Conservation (phyloP, 768 basidiomycete genomes). For the Mrakia frigida region DNA sequence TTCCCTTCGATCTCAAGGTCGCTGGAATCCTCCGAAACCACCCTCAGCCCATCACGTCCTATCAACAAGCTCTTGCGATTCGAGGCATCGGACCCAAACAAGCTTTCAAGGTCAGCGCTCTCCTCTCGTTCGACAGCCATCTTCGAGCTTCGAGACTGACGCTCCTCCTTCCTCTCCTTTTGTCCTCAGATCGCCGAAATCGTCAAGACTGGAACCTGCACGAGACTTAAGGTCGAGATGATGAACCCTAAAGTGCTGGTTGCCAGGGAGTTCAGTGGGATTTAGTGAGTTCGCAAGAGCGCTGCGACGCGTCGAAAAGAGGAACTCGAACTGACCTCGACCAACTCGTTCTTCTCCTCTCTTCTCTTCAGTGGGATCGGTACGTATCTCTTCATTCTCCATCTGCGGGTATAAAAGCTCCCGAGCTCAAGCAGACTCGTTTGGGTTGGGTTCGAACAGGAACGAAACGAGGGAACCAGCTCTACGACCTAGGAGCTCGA, state of each 20-base stretch:
- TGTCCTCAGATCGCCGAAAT: conserved; percentile 69
- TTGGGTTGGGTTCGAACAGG: conserved; percentile 41
- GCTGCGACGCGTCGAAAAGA: background rate
- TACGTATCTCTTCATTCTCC: no score
- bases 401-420: conserved; percentile 20
- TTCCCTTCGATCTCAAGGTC: background rate
- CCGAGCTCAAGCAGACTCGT: background rate
- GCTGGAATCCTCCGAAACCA: conserved; percentile 55
- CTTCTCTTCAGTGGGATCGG: background rate
- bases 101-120: conserved; percentile 58
- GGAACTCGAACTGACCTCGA: background rate
- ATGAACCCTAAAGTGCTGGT: conserved; percentile 57
- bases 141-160: background rate
- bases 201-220: conserved; percentile 63
- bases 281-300: conserved; percentile 75
- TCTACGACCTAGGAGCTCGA: conserved; percentile 71
- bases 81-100: conserved; percentile 68
- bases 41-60: conserved; percentile 56
- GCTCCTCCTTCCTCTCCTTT: background rate
- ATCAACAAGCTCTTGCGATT: conserved; percentile 58
- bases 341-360: background rate
- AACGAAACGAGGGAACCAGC: conserved; percentile 59
- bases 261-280: conserved; percentile 61
- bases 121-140: background rate
- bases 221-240: conserved; percentile 61